A percentile compares a stretch with the other conserved stretches of the same genome.
Evolutionary conservation across 2,329 filamentous ascomycete species (phyloP).

Genomic region (Dactylonectria estremocensis): DNA sequence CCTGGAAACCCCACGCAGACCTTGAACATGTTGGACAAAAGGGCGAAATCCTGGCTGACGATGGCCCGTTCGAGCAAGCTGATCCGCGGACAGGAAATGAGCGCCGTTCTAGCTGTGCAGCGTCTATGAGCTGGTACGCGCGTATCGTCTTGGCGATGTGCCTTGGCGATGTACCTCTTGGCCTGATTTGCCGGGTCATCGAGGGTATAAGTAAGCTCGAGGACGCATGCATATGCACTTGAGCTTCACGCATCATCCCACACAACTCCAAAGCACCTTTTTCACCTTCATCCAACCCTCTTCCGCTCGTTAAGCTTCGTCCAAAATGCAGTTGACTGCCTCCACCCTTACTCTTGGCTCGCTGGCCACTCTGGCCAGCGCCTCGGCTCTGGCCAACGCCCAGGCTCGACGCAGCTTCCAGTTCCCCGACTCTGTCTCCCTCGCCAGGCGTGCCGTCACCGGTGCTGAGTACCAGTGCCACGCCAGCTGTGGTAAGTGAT

Average conservation of each 20-base stretch:
- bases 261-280: constrained; percentile 8
- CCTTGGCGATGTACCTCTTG: neutral
- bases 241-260: constrained; percentile 24
- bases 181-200: constrained; percentile 7
- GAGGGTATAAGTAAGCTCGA: constrained; percentile 44
- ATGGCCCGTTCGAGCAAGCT: constrained; percentile 18
- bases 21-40: neutral
- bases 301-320: constrained; percentile 29
- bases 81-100: constrained; percentile 6
- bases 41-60: neutral
- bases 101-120: neutral
- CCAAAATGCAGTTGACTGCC: constrained; percentile 51
- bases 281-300: constrained; percentile 6
- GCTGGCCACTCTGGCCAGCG: constrained; percentile 46
- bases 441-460: constrained; percentile 60
- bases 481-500: constrained; percentile 63
- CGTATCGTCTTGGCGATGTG: neutral
- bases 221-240: constrained; percentile 12
- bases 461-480: constrained; percentile 63
- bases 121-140: constrained; percentile 15
- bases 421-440: constrained; percentile 50
- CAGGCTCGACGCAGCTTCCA: constrained; percentile 39
- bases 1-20: constrained; percentile 3
- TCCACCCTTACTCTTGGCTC: constrained; percentile 49
- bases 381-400: constrained; percentile 10